Conservation (phyloP, 2,329 filamentous ascomycete species). For the Ophiostoma tasmaniense region DNA sequence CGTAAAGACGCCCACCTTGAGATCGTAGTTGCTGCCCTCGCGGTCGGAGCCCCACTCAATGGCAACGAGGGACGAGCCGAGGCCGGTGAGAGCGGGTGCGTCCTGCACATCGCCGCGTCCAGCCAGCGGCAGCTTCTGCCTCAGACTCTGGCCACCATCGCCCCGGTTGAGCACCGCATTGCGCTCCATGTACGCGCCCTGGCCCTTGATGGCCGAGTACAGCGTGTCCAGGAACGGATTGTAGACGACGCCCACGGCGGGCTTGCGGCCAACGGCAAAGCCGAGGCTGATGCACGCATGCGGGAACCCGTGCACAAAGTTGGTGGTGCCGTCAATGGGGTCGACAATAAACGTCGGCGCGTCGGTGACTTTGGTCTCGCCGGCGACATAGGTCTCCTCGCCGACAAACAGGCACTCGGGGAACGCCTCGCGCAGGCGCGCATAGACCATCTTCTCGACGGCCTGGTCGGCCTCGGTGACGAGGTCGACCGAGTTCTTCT, state of each 20-base stretch:
- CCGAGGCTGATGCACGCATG: constrained; percentile 70
- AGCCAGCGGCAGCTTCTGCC: constrained; percentile 32
- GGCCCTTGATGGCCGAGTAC: constrained; percentile 59
- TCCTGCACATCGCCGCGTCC: constrained; percentile 31
- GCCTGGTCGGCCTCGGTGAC: constrained; percentile 61
- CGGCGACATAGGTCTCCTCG: constrained; percentile 67
- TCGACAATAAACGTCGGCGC: constrained; percentile 73
- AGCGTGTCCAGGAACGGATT: constrained; percentile 66
- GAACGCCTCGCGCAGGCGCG: constrained; percentile 43
- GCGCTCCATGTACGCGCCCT: constrained; percentile 53
- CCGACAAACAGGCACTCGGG: constrained; percentile 58
- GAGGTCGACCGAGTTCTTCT: constrained; percentile 61
- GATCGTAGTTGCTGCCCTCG: constrained; percentile 59
- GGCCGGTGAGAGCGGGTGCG: constrained; percentile 48
- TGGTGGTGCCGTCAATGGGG: constrained; percentile 74
- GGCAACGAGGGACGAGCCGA: constrained; percentile 57
- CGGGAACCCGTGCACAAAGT: constrained; percentile 71
- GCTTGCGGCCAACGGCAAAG: constrained; percentile 52
- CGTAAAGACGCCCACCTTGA: constrained; percentile 60
- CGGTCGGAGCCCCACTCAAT: constrained; percentile 68
- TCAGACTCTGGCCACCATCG: not conserved
- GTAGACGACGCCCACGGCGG: constrained; percentile 67
- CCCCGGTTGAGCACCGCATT: constrained; percentile 34
- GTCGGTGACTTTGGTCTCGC: constrained; percentile 49
- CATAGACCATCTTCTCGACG: constrained; percentile 54